Base-by-base conservation (phyloP, 169 alveolate species). In the Plasmodium berghei region DNA sequence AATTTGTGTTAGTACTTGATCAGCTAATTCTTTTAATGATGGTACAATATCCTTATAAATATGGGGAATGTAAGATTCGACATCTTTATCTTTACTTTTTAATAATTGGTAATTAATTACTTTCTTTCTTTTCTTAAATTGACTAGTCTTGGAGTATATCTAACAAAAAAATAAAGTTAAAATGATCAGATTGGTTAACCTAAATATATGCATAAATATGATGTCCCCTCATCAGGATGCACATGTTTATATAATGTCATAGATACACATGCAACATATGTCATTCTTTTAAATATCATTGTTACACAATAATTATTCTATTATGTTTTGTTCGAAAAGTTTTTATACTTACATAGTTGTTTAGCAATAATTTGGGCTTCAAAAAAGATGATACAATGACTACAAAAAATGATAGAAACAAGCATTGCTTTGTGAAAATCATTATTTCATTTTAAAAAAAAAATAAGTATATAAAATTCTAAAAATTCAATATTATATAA, bases 21-120 rank as follows among this genome's bases (percentile, higher is more conserved):
- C 91, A 18, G 87, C 87, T 46, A 70, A 72, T 14, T 55, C 87
- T 64, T 86, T 86, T 54, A 86, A 64, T 22, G 62, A 45, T n/a
- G 91, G 85, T 5, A 77, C 91, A 9, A 86, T 56, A 46, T 86
- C 91, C 46, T 86, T 86, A 56, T 86, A 86, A 16, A 86, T 86
- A 46, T 86, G 55, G 1, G 91, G 91, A 45, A 86, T 62, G 56
- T 40, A 86, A 54, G 62, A 45, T 20, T 86, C 91, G 45, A 54
- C 42, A 34, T 86, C 91, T 8, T 86, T 73, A 71, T 86, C 87
- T 42, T 71, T 86, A 28, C 58, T 86, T 64, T 86, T 86, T 22
- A 28, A 40, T 20, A 70, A 9, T n/a, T 42, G 59, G 48, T 45
- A 62, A 42, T 46, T 59, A n/a, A 56, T 49, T 28, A 70, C 71